Evolutionary conservation across 163 green algal genomes (phyloP), one percentile per base, ranked within the genome.

Genomic region (Chlamydomonas reinhardtii): DNA sequence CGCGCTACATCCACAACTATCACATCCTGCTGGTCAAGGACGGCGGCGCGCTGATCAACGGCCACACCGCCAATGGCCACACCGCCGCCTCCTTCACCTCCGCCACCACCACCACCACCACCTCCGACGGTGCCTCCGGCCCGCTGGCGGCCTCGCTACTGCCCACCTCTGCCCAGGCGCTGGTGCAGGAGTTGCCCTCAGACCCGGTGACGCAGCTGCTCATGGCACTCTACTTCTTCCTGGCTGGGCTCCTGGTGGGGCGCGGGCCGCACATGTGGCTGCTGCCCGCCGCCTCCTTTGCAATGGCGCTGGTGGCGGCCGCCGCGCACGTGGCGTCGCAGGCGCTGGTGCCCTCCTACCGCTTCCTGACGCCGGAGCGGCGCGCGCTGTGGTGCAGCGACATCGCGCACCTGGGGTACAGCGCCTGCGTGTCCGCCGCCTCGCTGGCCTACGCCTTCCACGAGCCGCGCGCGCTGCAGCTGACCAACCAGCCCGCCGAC

Each of bases 1-100:
- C 92, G 6, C 88, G 87, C 66, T 97, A 98, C 92, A 98, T 99
- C 90, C 95, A 97, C 90, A 96, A 97, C 92, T 97, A 94, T 79
- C 96, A 98, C 62, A 83, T 98, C 19, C 91, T 91, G 0, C 95
- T 94, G 90, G 73, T 89, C 20, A 97, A 97, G 90, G 72, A 85
- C 20, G 62, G n/a, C 35, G 35, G 61, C 68, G 34, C 64, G 5
- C 48, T 56, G 48, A 19, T 17, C 48, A 56, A 56, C 48, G 48
- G 48, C 48, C 48, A 56, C 43, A 54, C 43, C 43, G 43, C 43
- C 43, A 54, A 54, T 11, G 43, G 43, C 43, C 43, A 54, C 48
- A 56, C 48, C 48, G 17, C 61, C 66, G 6, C 74, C 25, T 22
- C n/a, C 20, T 52, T 66, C 3, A 35, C 73, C 25, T 35, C 37